phyloP scores from a whole-genome alignment of 768 basidiomycete genomes.

The Lactarius vividus region DNA sequence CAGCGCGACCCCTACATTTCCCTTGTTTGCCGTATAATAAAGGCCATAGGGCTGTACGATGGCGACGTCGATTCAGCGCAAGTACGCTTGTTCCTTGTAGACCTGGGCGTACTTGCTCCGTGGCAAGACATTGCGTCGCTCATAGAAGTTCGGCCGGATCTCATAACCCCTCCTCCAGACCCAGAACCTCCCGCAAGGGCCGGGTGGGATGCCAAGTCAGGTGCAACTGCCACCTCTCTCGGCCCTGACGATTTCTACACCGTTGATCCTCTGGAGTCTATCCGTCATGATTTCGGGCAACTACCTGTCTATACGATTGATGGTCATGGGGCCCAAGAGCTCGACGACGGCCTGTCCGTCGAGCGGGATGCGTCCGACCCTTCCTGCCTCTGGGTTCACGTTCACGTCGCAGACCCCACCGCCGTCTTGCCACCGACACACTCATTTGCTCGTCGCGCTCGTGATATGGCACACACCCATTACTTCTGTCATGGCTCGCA shows the following conservation, averaged over 20 bases:
- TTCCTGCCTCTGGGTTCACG: constrained; percentile 73
- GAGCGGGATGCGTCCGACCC: constrained; percentile 63
- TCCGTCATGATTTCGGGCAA: constrained; percentile 86
- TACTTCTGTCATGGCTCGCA: constrained; percentile 66
- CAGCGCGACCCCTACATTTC: constrained; percentile 65
- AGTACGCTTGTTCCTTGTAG: constrained; percentile 52
- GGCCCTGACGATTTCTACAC: constrained; percentile 65
- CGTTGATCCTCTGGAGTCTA: constrained; percentile 59
- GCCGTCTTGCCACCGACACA: constrained; percentile 71
- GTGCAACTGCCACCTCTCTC: constrained; percentile 29
- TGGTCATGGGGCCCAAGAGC: constrained; percentile 70
- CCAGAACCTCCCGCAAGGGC: not conserved
- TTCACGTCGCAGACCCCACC: constrained; percentile 93
- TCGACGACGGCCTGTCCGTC: constrained; percentile 92
- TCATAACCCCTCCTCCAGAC: not conserved
- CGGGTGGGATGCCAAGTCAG: not conserved
- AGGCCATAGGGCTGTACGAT: constrained; percentile 45
- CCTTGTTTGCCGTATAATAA: constrained; percentile 54
- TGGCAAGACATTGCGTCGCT: constrained; percentile 66
- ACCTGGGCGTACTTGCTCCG: constrained; percentile 71
- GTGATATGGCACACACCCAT: constrained; percentile 45
- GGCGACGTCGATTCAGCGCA: constrained; percentile 35
- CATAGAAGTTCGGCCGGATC: constrained; percentile 3
- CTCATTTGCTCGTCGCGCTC: constrained; percentile 56
- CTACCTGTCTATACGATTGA: constrained; percentile 86